A percentile compares a stretch with the other conserved stretches of the same genome.
Conservation (phyloP, 2,329 filamentous ascomycete genomes). For the Alternaria triticimaculans region DNA sequence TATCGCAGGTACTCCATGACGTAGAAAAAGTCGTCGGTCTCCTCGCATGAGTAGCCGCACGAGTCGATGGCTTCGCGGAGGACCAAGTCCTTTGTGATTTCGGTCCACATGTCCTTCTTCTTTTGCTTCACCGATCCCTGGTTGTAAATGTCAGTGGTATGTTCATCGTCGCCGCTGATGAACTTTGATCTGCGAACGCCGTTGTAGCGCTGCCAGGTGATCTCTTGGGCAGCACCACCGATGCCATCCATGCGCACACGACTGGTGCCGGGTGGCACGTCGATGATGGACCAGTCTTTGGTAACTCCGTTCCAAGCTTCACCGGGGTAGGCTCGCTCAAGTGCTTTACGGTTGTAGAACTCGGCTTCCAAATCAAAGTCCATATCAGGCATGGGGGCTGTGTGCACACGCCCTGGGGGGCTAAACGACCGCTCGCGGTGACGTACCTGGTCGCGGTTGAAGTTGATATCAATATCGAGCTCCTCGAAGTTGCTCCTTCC, state of each 20-base stretch:
- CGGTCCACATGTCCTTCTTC: conserved; percentile 79
- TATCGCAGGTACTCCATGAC: conserved; percentile 89
- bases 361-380: conserved; percentile 63
- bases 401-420: conserved; percentile 53
- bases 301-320: conserved; percentile 78
- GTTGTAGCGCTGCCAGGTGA: conserved; percentile 72
- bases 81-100: conserved; percentile 93
- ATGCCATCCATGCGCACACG: conserved; percentile 81
- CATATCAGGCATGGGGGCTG: conserved; percentile 46
- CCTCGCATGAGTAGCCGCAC: conserved; percentile 85
- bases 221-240: conserved; percentile 76
- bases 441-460: conserved; percentile 59
- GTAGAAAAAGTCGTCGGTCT: conserved; percentile 89
- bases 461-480: conserved; percentile 68
- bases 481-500: conserved; percentile 63
- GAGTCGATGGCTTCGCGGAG: conserved; percentile 84
- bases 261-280: conserved; percentile 83
- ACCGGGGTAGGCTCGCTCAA: conserved; percentile 72
- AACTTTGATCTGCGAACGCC: conserved; percentile 77
- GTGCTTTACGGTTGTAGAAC: conserved; percentile 70
- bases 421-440: conserved; percentile 50
- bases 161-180: conserved; percentile 68
- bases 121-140: conserved; percentile 45
- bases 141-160: conserved; percentile 53
- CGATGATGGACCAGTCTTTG: conserved; percentile 80